These are phyloP conservation scores for Geosmithia flava DNA, from an alignment of 2,329 filamentous ascomycete genomes.

Conservation along the genomic window DNA sequence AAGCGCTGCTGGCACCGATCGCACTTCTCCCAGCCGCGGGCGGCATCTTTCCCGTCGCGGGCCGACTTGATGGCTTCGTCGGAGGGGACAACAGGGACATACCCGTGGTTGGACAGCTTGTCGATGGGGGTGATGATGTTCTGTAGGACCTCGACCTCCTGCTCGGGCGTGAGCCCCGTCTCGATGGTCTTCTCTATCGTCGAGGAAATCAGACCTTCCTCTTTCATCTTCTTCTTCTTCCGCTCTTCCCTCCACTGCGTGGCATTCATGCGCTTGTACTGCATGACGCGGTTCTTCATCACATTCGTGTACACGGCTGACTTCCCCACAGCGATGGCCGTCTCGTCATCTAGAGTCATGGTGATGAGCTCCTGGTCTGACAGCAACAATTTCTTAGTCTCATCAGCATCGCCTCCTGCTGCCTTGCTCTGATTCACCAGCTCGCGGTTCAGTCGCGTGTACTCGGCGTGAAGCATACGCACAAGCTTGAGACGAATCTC, in stretches of 20 bases:
- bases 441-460: slow-evolving; percentile 54
- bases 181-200: slow-evolving; percentile 36
- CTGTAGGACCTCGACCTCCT: slow-evolving; percentile 56
- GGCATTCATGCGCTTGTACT: slow-evolving; percentile 61
- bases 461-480: slow-evolving; percentile 51
- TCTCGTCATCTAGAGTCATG: slow-evolving; percentile 64
- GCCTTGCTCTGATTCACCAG: slow-evolving; percentile 32
- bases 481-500: slow-evolving; percentile 44
- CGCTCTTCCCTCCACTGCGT: slow-evolving; percentile 60
- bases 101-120: slow-evolving; percentile 57
- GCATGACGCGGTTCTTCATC: slow-evolving; percentile 69
- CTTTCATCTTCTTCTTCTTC: slow-evolving; percentile 8
- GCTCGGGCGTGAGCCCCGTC: slow-evolving; percentile 53
- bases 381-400: slow-evolving; percentile 40
- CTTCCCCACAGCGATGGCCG: slow-evolving; percentile 56
- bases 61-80: slow-evolving; percentile 55
- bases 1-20: slow-evolving; percentile 80
- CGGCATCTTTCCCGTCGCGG: slow-evolving; percentile 48
- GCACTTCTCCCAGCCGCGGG: slow-evolving; percentile 74
- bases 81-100: slow-evolving; percentile 58
- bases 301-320: slow-evolving; percentile 67
- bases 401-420: slow-evolving; percentile 29
- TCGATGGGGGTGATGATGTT: slow-evolving; percentile 52
- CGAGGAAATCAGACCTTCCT: background rate
- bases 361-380: slow-evolving; percentile 56